Evolutionary conservation across 495 filamentous ascomycete genomes (phyloP).

Genomic region (Evansstolkia leycettana): DNA sequence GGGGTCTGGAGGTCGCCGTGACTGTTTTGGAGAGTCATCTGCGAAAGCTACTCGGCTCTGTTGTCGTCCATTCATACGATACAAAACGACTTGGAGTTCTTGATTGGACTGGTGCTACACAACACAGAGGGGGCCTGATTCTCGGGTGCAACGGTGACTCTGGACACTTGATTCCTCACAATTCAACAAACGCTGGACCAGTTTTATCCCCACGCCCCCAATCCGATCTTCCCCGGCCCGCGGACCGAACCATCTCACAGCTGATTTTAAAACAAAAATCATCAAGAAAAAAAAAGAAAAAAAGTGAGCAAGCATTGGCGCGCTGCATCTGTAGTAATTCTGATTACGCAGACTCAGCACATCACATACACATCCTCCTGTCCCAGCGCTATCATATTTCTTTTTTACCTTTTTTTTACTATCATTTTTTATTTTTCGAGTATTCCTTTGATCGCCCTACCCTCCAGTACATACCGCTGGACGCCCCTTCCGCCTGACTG

Average conservation of each 20-base stretch:
- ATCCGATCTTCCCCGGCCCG: conserved; percentile 17
- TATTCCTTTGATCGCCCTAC: conserved; percentile 3
- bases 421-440: neutral
- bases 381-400: conserved; percentile 6
- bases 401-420: neutral
- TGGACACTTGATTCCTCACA: no score
- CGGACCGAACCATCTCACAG: conserved; percentile 7
- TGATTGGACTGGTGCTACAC: no score
- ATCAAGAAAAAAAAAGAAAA: conserved; percentile 2
- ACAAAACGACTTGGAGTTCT: no score
- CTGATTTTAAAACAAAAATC: neutral
- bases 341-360: no score
- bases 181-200: conserved; percentile 1
- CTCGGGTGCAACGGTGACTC: no score
- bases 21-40: no score
- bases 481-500: conserved; percentile 18
- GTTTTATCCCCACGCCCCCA: conserved; percentile 8
- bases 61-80: no score
- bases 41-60: no score
- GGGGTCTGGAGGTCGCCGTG: no score
- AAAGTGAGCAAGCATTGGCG: conserved; percentile 4
- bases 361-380: no score
- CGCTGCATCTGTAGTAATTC: no score
- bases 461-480: conserved; percentile 9
- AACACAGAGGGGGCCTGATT: no score